These are phyloP conservation scores for Blakeslea trispora DNA, from an alignment of 371 early-diverging fungal species.

Conservation along the genomic window DNA sequence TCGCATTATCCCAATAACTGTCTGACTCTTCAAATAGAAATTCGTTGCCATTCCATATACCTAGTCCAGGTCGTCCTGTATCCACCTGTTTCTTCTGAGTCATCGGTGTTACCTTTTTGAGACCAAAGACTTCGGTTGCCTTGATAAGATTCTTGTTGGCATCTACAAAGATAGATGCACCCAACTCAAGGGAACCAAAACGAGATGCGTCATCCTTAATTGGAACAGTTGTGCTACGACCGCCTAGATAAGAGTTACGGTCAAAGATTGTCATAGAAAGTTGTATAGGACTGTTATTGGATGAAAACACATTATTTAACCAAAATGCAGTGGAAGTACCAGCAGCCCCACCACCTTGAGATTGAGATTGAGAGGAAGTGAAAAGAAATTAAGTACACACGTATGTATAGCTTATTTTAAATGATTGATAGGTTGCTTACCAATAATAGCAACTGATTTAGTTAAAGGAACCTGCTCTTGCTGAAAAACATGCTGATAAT, in stretches of 20 bases:
- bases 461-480: constrained; percentile 1
- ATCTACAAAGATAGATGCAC: constrained; percentile 67
- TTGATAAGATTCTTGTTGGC: constrained; percentile 57
- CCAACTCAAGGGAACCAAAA: constrained; percentile 52
- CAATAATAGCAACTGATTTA: constrained; percentile 30
- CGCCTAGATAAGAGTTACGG: constrained; percentile 51
- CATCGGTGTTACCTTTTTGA: constrained; percentile 35
- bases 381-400: too few relatives aligned
- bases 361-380: too few relatives aligned
- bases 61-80: constrained; percentile 26
- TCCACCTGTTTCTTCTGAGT: constrained; percentile 2
- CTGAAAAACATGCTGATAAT: constrained; percentile 15
- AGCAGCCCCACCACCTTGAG: constrained; percentile 68
- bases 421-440: constrained; percentile 13
- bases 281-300: constrained; percentile 24
- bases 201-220: constrained; percentile 37
- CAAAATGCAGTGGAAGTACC: constrained; percentile 65
- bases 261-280: constrained; percentile 57
- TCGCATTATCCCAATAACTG: constrained; percentile 47
- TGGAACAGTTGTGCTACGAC: constrained; percentile 49
- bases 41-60: constrained; percentile 54
- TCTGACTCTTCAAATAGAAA: constrained; percentile 56
- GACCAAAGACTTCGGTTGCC: constrained; percentile 53
- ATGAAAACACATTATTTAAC: constrained; percentile 45
- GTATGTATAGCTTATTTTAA: too few relatives aligned